Percentiles rank a stretch among this genome's conserved stretches.
Evolutionary conservation across 306 rosid genomes (phyloP).

Genomic region (Acacia acuminata): DNA sequence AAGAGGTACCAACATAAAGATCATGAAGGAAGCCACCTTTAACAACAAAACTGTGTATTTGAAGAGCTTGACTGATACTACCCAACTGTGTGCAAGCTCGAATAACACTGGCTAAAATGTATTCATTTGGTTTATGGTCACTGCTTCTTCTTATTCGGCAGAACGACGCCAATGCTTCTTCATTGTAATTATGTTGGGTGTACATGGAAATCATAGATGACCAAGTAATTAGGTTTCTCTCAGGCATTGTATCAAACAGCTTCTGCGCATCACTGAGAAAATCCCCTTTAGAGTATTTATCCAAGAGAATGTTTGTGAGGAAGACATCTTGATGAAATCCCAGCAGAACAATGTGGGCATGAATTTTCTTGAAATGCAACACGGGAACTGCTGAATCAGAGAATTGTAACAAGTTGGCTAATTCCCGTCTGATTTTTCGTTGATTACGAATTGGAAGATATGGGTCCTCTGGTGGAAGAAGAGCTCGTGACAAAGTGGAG

Average conservation of each 20-base stretch:
- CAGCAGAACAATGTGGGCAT: conserved; percentile 57
- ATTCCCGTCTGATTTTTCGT: conserved; percentile 45
- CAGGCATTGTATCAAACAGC: conserved; percentile 71
- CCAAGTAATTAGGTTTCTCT: conserved; percentile 70
- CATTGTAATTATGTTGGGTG: conserved; percentile 46
- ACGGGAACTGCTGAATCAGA: conserved; percentile 34
- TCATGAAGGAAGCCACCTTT: conserved; percentile 66
- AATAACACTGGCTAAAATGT: conserved; percentile 67
- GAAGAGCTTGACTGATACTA: conserved; percentile 49
- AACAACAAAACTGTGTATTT: conserved; percentile 60
- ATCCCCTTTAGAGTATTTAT: conserved; percentile 36
- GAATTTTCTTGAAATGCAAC: conserved; percentile 44
- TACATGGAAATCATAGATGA: conserved; percentile 83
- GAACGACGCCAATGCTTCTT: conserved; percentile 62
- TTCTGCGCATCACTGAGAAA: conserved; percentile 50
- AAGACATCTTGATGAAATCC: conserved; percentile 65
- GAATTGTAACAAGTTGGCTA: conserved; percentile 55
- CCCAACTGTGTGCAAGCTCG: conserved; percentile 70
- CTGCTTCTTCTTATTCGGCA: conserved; percentile 48
- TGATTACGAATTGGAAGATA: conserved; percentile 32
- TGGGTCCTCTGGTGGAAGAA: conserved; percentile 35
- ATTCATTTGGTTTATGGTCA: conserved; percentile 57
- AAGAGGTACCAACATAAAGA: conserved; percentile 82
- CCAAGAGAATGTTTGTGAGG: conserved; percentile 65
- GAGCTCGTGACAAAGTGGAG: conserved; percentile 32